A percentile compares a stretch with the other conserved stretches of the same genome.
These are phyloP conservation scores for Hygrocybe punicea DNA, from an alignment of 768 basidiomycete genomes.

Conservation along the genomic window DNA sequence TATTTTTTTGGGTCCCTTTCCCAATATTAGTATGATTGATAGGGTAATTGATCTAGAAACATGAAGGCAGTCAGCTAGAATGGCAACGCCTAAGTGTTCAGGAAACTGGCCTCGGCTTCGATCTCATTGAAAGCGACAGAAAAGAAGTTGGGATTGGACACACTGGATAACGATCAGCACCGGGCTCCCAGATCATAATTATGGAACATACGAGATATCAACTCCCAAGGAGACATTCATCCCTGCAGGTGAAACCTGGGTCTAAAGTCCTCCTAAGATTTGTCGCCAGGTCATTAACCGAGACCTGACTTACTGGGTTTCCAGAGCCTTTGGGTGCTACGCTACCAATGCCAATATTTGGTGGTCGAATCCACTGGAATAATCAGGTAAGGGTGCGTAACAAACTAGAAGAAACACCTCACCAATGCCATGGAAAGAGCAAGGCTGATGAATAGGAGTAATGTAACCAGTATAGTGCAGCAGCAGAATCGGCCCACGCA, in stretches of 20 bases:
- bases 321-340: slow-evolving; percentile 41
- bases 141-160: slow-evolving; percentile 82
- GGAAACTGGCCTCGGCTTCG: slow-evolving; percentile 49
- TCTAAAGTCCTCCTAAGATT: slow-evolving; percentile 14
- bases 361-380: slow-evolving; percentile 72
- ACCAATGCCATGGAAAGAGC: slow-evolving; percentile 67
- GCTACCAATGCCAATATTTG: slow-evolving; percentile 56
- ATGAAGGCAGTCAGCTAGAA: background rate
- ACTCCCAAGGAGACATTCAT: slow-evolving; percentile 59
- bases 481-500: slow-evolving; percentile 71
- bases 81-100: background rate
- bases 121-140: slow-evolving; percentile 62
- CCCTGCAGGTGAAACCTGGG: slow-evolving; percentile 43
- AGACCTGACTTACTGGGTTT: slow-evolving; percentile 42
- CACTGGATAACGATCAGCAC: slow-evolving; percentile 40
- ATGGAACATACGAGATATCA: slow-evolving; percentile 56
- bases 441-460: slow-evolving; percentile 66
- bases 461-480: slow-evolving; percentile 63
- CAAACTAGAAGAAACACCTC: slow-evolving; percentile 21
- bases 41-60: slow-evolving; percentile 69
- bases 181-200: background rate
- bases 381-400: background rate
- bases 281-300: background rate
- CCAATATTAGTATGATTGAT: slow-evolving; percentile 69
- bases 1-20: slow-evolving; percentile 47